Evolutionary conservation across 768 basidiomycete genomes (phyloP).

Genomic region (Suillus variegatus): DNA sequence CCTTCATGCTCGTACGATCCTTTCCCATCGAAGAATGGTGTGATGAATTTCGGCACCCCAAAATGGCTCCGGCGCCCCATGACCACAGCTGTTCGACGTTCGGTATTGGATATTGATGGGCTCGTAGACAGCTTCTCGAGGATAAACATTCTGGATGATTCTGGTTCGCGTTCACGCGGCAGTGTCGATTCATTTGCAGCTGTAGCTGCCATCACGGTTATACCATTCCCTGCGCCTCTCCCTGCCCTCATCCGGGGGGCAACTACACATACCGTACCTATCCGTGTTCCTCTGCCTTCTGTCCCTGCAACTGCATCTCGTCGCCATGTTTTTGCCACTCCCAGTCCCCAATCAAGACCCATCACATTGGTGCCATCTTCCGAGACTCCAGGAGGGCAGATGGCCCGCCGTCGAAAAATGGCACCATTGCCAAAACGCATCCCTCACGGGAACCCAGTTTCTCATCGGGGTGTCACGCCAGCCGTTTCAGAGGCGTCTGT

Average conservation of each 20-base stretch:
- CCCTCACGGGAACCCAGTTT: constrained; percentile 16
- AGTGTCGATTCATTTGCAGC: constrained; percentile 7
- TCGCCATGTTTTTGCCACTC: constrained; percentile 19
- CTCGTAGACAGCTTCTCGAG: constrained; percentile 14
- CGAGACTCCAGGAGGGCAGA: background rate
- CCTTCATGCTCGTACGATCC: constrained; percentile 18
- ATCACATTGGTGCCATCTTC: constrained; percentile 14
- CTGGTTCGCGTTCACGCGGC: background rate
- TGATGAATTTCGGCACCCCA: constrained; percentile 3
- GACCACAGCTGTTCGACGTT: background rate
- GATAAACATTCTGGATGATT: constrained; percentile 15
- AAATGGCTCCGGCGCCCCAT: constrained; percentile 14
- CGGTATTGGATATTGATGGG: background rate
- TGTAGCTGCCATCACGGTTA: constrained; percentile 16
- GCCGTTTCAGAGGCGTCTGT: constrained; percentile 12
- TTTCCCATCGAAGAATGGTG: constrained; percentile 14
- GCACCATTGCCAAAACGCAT: constrained; percentile 29
- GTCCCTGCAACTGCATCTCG: constrained; percentile 12
- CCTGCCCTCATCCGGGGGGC: constrained; percentile 16
- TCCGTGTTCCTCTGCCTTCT: constrained; percentile 7
- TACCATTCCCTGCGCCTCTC: constrained; percentile 17
- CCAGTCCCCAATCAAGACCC: constrained; percentile 18
- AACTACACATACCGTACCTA: background rate
- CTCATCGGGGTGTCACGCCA: constrained; percentile 16
- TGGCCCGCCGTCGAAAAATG: constrained; percentile 16